Percentiles rank a stretch among this genome's conserved stretches.
Conservation (phyloP, 768 basidiomycete genomes). For the Phylloporus sp. region DNA sequence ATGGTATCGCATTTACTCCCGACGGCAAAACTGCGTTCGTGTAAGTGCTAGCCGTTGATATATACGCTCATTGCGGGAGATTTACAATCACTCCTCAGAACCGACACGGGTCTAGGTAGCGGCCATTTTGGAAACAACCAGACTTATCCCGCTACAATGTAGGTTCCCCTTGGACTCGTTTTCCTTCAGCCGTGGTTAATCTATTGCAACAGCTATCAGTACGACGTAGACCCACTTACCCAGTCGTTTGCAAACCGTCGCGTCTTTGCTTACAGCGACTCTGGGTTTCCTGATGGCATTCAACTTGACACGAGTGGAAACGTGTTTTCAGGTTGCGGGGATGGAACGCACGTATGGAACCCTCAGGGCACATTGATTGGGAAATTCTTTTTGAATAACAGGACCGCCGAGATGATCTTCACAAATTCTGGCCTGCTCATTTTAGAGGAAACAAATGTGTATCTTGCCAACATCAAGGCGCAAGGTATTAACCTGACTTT, state of each 20-base stretch:
- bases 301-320: constrained; percentile 64
- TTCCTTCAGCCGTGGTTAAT: neutral
- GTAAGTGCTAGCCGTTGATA: constrained; percentile 32
- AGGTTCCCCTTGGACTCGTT: constrained; percentile 22
- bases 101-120: constrained; percentile 32
- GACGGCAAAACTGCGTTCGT: constrained; percentile 66
- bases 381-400: constrained; percentile 52
- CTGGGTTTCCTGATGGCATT: constrained; percentile 65
- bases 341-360: constrained; percentile 66
- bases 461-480: constrained; percentile 36
- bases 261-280: constrained; percentile 63
- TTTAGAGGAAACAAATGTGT: constrained; percentile 37
- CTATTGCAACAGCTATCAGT: constrained; percentile 51
- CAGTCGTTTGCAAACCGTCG: constrained; percentile 57
- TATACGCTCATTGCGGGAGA: neutral
- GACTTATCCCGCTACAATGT: constrained; percentile 69
- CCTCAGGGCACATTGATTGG: constrained; percentile 54
- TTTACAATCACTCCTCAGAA: constrained; percentile 22
- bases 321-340: constrained; percentile 63
- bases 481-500: constrained; percentile 21
- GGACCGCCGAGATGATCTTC: constrained; percentile 37
- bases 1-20: constrained; percentile 69
- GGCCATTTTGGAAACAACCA: constrained; percentile 49
- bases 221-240: constrained; percentile 58
- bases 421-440: constrained; percentile 40